These are phyloP conservation scores for Paramecium pentaurelia DNA, from an alignment of 73 alveolate genomes.

Conservation along the genomic window DNA sequence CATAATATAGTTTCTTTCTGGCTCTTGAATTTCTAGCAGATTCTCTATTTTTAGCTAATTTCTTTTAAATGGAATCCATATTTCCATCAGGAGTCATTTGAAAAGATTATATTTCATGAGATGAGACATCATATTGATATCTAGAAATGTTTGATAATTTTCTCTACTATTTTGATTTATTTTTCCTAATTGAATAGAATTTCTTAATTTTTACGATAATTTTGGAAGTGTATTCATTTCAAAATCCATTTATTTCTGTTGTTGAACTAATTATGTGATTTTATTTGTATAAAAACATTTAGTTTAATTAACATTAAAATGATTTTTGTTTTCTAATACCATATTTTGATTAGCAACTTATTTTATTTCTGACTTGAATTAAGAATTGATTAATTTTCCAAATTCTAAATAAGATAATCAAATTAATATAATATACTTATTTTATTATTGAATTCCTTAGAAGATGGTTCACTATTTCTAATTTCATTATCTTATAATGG, in stretches of 20 bases:
- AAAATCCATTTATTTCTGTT: not conserved
- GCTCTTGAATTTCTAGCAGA: slow-evolving; percentile 56
- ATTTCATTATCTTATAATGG: not conserved
- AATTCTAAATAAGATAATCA: not conserved
- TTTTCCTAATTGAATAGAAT: not conserved
- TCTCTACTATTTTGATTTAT: not conserved
- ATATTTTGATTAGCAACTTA: not conserved
- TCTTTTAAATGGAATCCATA: not conserved
- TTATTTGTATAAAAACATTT: not conserved
- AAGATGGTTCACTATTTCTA: not conserved
- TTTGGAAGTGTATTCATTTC: not conserved
- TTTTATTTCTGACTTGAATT: not conserved
- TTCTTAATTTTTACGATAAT: not conserved
- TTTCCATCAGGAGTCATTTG: not conserved
- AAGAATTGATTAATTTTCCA: not conserved
- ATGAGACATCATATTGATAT: not conserved
- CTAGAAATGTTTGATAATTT: not conserved
- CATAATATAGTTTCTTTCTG: slow-evolving; percentile 55
- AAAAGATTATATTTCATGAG: not conserved
- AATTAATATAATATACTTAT: not conserved
- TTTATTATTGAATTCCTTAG: not conserved
- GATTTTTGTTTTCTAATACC: not conserved
- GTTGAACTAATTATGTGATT: not conserved
- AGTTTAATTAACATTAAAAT: not conserved
- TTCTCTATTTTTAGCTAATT: slow-evolving; percentile 49